Evolutionary conservation across 495 filamentous ascomycete species (phyloP).

Genomic region (Aspergillus heteromorphus): DNA sequence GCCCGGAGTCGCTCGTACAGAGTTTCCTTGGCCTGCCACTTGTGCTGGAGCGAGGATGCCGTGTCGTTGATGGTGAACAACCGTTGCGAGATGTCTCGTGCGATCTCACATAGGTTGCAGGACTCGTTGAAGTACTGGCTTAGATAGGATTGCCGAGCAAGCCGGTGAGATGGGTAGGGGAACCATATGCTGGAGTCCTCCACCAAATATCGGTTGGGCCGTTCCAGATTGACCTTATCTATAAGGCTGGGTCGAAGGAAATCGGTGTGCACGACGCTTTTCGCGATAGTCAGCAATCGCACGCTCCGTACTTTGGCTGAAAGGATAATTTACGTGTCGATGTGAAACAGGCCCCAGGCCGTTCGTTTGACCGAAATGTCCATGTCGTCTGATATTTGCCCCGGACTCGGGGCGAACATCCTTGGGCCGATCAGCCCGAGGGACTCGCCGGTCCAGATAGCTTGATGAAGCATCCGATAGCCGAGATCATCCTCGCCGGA

Average conservation of each 20-base stretch:
- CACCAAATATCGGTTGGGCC: constrained; percentile 9
- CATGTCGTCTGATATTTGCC: constrained; percentile 29
- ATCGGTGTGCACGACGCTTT: constrained; percentile 36
- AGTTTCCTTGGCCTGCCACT: constrained; percentile 23
- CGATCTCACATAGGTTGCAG: constrained; percentile 37
- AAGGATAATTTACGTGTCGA: constrained; percentile 34
- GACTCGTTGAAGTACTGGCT: constrained; percentile 37
- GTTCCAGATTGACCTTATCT: constrained; percentile 30
- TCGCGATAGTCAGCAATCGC: neutral
- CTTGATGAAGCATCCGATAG: constrained; percentile 40
- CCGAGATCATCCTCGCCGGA: constrained; percentile 37
- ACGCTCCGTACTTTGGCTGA: neutral
- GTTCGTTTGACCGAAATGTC: constrained; percentile 30
- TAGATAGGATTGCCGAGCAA: constrained; percentile 26
- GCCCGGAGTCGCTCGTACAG: constrained; percentile 28
- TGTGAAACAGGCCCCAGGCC: constrained; percentile 42
- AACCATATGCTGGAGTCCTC: constrained; percentile 26
- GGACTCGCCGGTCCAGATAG: constrained; percentile 33
- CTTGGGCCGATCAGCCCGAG: constrained; percentile 32
- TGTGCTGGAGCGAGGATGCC: constrained; percentile 4
- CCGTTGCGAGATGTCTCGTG: constrained; percentile 36
- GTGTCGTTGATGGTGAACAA: constrained; percentile 25
- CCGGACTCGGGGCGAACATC: constrained; percentile 13
- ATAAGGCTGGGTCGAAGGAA: constrained; percentile 38
- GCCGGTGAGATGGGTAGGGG: constrained; percentile 37